phyloP scores from a whole-genome alignment of 2,329 filamentous ascomycete genomes.

The Epichloe elymi region DNA sequence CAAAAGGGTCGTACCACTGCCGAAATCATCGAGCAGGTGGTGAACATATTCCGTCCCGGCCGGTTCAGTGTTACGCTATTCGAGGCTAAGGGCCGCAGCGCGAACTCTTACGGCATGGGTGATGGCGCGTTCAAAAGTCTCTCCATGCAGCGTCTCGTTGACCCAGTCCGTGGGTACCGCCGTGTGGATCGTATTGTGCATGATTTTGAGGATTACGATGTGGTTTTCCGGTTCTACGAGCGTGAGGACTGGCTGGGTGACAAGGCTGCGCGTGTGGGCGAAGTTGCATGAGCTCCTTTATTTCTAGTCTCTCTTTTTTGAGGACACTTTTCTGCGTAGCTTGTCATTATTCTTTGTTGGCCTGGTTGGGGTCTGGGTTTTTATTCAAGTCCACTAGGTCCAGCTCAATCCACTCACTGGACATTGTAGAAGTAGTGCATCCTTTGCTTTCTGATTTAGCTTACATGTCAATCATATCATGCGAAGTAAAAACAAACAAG shows the following conservation, averaged over 20 bases:
- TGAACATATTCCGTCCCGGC: slow-evolving; percentile 93
- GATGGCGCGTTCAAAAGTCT: slow-evolving; percentile 25
- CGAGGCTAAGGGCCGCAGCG: slow-evolving; percentile 59
- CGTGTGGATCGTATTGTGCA: slow-evolving; percentile 92
- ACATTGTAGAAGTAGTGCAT: not conserved
- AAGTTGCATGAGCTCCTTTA: slow-evolving; percentile 19
- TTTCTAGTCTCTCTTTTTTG: not conserved
- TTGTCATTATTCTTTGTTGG: not conserved
- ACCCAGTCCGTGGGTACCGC: slow-evolving; percentile 73
- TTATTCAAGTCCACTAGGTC: not conserved
- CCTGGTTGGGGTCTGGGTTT: not conserved
- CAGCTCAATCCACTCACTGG: slow-evolving; percentile 2
- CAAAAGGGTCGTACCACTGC: slow-evolving; percentile 83
- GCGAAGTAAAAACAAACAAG: no score
- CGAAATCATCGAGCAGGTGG: slow-evolving; percentile 86
- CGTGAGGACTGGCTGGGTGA: slow-evolving; percentile 60
- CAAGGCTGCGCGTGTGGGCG: slow-evolving; percentile 40
- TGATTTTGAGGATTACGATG: slow-evolving; percentile 91
- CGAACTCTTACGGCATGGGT: slow-evolving; percentile 26
- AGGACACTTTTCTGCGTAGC: not conserved
- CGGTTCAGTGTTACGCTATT: slow-evolving; percentile 95
- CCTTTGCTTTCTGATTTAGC: not conserved
- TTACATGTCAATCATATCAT: not conserved
- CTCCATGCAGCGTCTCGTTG: slow-evolving; percentile 45
- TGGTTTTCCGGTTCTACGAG: slow-evolving; percentile 95